Conservation (phyloP, 2,329 filamentous ascomycete species). For the Cladophialophora immunda region DNA sequence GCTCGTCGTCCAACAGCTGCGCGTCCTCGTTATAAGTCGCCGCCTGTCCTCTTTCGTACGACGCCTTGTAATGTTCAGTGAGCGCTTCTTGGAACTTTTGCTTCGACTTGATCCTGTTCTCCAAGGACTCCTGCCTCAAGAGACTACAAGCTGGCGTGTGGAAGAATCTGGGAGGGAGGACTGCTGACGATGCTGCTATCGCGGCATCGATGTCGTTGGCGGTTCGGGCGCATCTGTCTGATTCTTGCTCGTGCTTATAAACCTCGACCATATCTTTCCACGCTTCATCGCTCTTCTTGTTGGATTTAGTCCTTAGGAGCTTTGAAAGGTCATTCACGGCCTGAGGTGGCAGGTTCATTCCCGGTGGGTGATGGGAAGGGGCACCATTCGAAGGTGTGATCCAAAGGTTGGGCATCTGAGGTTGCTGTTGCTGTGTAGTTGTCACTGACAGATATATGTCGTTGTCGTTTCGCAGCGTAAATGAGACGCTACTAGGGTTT, state of each 20-base stretch:
- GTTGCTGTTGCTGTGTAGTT: not conserved
- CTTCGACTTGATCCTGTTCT: not conserved
- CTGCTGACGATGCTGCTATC: not conserved
- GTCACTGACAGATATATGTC: too few species aligned
- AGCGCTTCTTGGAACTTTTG: not conserved
- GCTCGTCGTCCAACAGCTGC: not conserved
- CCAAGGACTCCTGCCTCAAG: not conserved
- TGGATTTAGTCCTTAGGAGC: not conserved
- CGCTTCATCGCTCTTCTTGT: not conserved
- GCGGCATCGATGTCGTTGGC: not conserved
- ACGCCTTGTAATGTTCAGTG: not conserved
- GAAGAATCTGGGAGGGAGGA: not conserved
- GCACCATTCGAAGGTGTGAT: too few species aligned
- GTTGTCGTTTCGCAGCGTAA: not conserved
- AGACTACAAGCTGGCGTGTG: not conserved
- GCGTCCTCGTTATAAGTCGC: not conserved
- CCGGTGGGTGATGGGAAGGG: not conserved
- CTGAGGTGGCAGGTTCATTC: not conserved
- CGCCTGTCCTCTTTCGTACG: not conserved
- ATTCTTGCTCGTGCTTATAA: not conserved
- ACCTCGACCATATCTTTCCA: not conserved
- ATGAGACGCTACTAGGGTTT: not conserved
- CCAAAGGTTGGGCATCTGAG: too few species aligned
- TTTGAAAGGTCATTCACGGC: not conserved
- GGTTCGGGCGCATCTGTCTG: not conserved